Evolutionary conservation across 2,329 filamentous ascomycete genomes (phyloP).

Genomic region (Pestalotiopsis sp.): DNA sequence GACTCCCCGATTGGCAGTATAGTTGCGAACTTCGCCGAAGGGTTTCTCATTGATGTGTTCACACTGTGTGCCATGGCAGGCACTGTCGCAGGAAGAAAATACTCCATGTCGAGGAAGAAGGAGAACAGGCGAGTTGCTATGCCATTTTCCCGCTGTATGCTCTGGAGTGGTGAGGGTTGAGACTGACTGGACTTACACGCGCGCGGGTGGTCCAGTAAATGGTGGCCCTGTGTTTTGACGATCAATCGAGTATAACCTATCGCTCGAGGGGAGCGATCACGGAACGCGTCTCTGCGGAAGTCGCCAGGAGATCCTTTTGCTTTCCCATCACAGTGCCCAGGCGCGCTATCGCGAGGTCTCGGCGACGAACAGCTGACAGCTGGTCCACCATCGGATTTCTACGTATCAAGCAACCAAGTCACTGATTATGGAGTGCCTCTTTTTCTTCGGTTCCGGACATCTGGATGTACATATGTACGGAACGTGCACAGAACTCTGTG

Average conservation of each 20-base stretch:
- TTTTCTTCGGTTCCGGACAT: background rate
- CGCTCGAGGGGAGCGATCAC: background rate
- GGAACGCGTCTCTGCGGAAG: background rate
- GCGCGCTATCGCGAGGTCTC: background rate
- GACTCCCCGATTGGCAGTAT: conserved; percentile 3
- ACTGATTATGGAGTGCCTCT: background rate
- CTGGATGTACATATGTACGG: background rate
- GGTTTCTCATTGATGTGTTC: background rate
- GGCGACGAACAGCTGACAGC: background rate
- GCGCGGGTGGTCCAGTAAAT: conserved; percentile 4
- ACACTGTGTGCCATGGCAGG: background rate
- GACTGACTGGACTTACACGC: background rate
- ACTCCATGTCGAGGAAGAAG: background rate
- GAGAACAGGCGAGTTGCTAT: background rate
- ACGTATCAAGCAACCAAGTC: background rate
- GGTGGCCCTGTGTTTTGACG: conserved; percentile 5
- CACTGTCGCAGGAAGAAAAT: background rate
- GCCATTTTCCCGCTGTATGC: background rate
- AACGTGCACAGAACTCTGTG: background rate
- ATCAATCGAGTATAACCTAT: background rate
- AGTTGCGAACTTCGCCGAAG: background rate
- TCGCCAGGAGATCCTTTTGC: background rate
- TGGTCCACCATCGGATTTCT: background rate
- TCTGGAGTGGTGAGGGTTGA: background rate
- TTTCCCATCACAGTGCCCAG: background rate